Conservation (phyloP, 148 eudicot genomes). For the Beta vulgaris region DNA sequence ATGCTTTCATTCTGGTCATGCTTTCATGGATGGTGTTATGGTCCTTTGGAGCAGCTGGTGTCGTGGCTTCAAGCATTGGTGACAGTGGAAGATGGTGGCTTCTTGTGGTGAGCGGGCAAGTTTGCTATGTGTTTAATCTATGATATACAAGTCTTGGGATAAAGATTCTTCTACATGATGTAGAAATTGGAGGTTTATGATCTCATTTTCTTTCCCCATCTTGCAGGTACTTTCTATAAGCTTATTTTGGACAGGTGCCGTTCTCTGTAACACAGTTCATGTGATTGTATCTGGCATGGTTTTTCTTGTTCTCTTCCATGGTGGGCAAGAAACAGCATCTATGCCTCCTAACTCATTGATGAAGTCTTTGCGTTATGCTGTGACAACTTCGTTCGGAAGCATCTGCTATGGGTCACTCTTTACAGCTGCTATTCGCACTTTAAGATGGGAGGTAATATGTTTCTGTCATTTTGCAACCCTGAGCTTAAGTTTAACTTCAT, state of each 20-base stretch:
- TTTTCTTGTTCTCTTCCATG: constrained; percentile 88
- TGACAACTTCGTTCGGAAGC: constrained; percentile 94
- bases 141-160: constrained; percentile 7
- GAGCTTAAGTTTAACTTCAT: neutral
- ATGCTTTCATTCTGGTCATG: constrained; percentile 67
- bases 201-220: constrained; percentile 14
- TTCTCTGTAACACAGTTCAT: constrained; percentile 91
- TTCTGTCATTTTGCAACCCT: constrained; percentile 1
- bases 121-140: constrained; percentile 40
- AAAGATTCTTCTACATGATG: neutral
- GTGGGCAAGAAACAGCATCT: constrained; percentile 71
- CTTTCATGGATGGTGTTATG: constrained; percentile 79
- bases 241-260: constrained; percentile 99
- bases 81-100: constrained; percentile 96
- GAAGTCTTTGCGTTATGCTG: constrained; percentile 74
- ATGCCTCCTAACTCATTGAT: constrained; percentile 79
- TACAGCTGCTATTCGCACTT: constrained; percentile 92
- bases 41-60: constrained; percentile 94
- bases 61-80: constrained; percentile 82
- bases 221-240: constrained; percentile 83
- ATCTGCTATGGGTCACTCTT: constrained; percentile 96
- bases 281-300: constrained; percentile 96
- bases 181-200: constrained; percentile 4
- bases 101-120: constrained; percentile 99
- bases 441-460: constrained; percentile 79